Evolutionary conservation across 2,329 filamentous ascomycete species (phyloP).

Genomic region (Exserohilum rostratum): DNA sequence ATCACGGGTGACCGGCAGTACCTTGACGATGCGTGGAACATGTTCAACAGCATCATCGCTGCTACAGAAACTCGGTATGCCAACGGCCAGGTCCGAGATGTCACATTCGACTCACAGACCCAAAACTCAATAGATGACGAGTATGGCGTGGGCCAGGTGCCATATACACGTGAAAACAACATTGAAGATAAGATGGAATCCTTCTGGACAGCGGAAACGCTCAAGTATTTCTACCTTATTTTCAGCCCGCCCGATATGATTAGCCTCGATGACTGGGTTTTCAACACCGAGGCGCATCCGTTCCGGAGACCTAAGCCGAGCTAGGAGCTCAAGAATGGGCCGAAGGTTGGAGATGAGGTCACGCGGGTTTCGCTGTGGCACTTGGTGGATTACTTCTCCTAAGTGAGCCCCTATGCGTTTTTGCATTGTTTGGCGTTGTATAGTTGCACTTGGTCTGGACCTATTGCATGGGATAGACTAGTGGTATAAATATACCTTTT

Average conservation of each 20-base stretch:
- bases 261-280: slow-evolving; percentile 56
- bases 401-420: too few species aligned
- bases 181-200: slow-evolving; percentile 49
- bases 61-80: slow-evolving; percentile 50
- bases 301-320: slow-evolving; percentile 44
- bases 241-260: slow-evolving; percentile 54
- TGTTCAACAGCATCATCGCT: slow-evolving; percentile 53
- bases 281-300: slow-evolving; percentile 59
- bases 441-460: too few species aligned
- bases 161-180: slow-evolving; percentile 19
- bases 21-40: slow-evolving; percentile 55
- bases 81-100: slow-evolving; percentile 54
- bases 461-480: too few species aligned
- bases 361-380: too few species aligned
- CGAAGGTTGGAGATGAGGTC: too few species aligned
- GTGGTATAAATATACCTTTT: too few species aligned
- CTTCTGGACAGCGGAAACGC: slow-evolving; percentile 58
- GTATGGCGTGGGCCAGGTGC: background rate
- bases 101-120: slow-evolving; percentile 42
- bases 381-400: too few species aligned
- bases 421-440: too few species aligned
- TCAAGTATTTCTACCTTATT: slow-evolving; percentile 59
- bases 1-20: slow-evolving; percentile 60
- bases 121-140: slow-evolving; percentile 1
- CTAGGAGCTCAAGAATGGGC: too few species aligned